Evolutionary conservation across 2,329 filamentous ascomycete genomes (phyloP).

Genomic region (Microsporum canis): DNA sequence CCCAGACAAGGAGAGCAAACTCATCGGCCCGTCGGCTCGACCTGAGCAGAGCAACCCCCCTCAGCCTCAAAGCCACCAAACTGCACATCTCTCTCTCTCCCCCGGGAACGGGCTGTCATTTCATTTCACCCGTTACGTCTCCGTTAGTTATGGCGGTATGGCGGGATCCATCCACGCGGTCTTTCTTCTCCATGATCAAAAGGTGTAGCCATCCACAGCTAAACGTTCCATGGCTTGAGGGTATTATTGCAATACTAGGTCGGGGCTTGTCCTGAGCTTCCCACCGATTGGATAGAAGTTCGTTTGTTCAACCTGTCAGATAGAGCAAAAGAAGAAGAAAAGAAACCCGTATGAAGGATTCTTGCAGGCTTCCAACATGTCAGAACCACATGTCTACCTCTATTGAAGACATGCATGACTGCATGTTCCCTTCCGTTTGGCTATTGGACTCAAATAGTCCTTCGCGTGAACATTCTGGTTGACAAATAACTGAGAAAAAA

Average conservation of each 20-base stretch:
- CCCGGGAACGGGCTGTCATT: not conserved
- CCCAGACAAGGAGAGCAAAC: not conserved
- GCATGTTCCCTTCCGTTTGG: not conserved
- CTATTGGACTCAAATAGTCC: not conserved
- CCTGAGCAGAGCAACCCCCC: not conserved
- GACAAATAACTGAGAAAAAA: not conserved
- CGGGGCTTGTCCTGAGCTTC: not conserved
- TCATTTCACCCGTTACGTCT: not conserved
- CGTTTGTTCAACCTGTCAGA: slow-evolving; percentile 2
- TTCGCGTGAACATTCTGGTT: not conserved
- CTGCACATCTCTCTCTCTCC: not conserved
- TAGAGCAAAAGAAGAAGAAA: not conserved
- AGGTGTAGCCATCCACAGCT: too few species aligned
- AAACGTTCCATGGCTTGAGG: too few species aligned
- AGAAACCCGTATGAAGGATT: not conserved
- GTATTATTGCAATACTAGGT: not conserved
- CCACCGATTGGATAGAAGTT: not conserved
- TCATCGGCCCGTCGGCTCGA: not conserved
- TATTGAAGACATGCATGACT: not conserved
- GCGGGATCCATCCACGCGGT: too few species aligned
- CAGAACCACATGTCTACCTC: not conserved
- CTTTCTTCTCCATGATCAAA: too few species aligned
- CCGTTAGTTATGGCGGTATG: too few species aligned
- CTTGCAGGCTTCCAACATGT: not conserved
- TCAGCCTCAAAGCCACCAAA: not conserved